Evolutionary conservation across 331 rosid genomes (phyloP), one percentile per base, ranked within the genome.

Genomic region (Acacia pycnantha): DNA sequence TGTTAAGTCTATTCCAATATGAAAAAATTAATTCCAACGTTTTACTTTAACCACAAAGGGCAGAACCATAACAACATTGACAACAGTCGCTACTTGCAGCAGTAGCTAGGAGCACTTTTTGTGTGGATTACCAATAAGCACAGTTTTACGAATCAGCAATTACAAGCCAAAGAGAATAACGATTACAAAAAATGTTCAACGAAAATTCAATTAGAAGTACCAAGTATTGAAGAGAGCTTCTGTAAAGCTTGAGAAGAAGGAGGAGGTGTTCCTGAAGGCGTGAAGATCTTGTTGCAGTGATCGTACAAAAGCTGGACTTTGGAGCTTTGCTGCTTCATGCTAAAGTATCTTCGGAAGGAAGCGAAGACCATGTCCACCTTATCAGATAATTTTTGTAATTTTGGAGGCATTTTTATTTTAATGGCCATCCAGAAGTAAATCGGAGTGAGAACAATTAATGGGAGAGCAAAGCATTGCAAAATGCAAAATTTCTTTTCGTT

Each of bases 231-330:
- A 88, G 87, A 82, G 50, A 93, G 92, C 74, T 85, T 88, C 29
- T 69, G 86, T 83, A 90, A 33, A n/a, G 88, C 83, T 44, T 85
- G 90, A 31, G 97, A 79, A 16, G 92, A 75, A 31, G 92, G 89
- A 51, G 88, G 79, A 76, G 86, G 80, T 64, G 79, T 35, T 82
- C 82, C 85, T 1, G 91, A 85, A 78, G 93, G 90, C 5, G 92
- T 81, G 73, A 93, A 91, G 53, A 73, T 83, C 54, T 50, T 79
- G 61, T 81, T 90, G 83, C 99, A 95, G 82, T 92, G 92, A 22
- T 91, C 94, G 76, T 92, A 90, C 69, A 93, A 84, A 70, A 80
- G 76, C 84, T 95, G 95, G 70, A 93, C 85, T 86, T 93, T 92
- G 82, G 94, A 83, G 88, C 77, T 84, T 82, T 81, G 78, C 78